Evolutionary conservation across 192 early-diverging fungal species (phyloP), one percentile per base, ranked within the genome.

Genomic region (Rhizoclosmatium sp.): DNA sequence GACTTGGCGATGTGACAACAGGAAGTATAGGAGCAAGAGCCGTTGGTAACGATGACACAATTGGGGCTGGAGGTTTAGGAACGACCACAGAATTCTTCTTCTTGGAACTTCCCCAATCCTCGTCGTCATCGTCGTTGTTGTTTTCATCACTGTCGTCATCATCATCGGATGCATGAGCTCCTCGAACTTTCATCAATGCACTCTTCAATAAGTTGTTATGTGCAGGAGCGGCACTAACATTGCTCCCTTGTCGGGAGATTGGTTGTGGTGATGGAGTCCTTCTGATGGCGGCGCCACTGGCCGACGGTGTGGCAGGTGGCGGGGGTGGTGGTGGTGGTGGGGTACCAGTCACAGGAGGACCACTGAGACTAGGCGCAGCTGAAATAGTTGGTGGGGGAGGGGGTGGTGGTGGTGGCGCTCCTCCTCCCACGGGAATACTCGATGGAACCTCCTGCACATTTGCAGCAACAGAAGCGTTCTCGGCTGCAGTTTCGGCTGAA

Each of bases 381-480:
- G 62, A 21, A 4, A 51, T 40, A n/a, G 47, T 48, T 56, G 78
- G 31, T 42, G 83, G 80, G 2, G 77, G 76, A 47, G 76, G 76
- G 10, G 77, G 83, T 59, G 80, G 79, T 49, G 68, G 62, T 45
- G 82, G 59, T 9, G 79, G 75, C 5, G 64, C 21, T 47, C 56
- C 71, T 44, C 58, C 64, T 40, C 45, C 23, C 23, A 60, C 39
- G 2, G n/a, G 9, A 23, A 64, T 46, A 46, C 21, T n/a, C 19
- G 65, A 48, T 39, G 69, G 23, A 3, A 71, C 21, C 3, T 65
- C 60, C 3, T 5, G 2, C 4, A 47, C 59, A n/a, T 2, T 10
- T 42, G 78, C 4, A 39, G 48, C 65, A 16, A 45, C 70, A 16
- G 42, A 48, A 51, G 62, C 19, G 47, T n/a, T 31, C 58, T 46